These are phyloP conservation scores for Paraconiothyrium brasiliense DNA, from an alignment of 2,329 filamentous ascomycete species.

Conservation along the genomic window DNA sequence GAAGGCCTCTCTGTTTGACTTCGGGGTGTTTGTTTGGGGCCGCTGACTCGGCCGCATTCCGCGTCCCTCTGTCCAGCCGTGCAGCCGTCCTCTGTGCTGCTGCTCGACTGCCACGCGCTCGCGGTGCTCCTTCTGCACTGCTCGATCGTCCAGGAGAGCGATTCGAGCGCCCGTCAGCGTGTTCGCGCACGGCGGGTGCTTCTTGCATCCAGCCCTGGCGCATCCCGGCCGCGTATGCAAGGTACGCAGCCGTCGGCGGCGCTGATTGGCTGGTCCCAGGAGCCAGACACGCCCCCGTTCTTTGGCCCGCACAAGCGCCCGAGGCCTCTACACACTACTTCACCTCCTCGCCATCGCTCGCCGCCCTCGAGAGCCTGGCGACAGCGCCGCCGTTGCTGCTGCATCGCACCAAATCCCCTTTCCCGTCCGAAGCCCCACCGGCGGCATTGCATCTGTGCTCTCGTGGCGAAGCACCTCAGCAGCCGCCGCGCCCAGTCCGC, in stretches of 20 bases:
- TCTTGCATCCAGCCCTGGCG: constrained; percentile 1
- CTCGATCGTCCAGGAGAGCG: constrained; percentile 8
- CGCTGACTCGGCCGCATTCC: constrained; percentile 15
- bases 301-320: constrained; percentile 28
- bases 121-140: constrained; percentile 4
- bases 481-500: constrained; percentile 21
- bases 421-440: constrained; percentile 15
- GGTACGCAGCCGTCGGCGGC: background rate
- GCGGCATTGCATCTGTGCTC: constrained; percentile 25
- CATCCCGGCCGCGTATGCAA: constrained; percentile 11
- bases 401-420: constrained; percentile 11
- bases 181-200: constrained; percentile 10
- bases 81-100: background rate
- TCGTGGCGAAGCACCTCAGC: constrained; percentile 31
- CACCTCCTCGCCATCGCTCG: constrained; percentile 12
- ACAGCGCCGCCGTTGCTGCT: background rate
- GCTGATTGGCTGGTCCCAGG: constrained; percentile 19
- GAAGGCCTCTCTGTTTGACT: constrained; percentile 10
- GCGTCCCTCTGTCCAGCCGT: background rate
- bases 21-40: constrained; percentile 8
- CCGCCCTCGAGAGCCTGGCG: background rate
- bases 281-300: constrained; percentile 22
- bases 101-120: background rate
- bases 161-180: background rate
- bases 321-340: background rate